Conservation (phyloP, 2,329 filamentous ascomycete species). For the Fusarium kyushuense region DNA sequence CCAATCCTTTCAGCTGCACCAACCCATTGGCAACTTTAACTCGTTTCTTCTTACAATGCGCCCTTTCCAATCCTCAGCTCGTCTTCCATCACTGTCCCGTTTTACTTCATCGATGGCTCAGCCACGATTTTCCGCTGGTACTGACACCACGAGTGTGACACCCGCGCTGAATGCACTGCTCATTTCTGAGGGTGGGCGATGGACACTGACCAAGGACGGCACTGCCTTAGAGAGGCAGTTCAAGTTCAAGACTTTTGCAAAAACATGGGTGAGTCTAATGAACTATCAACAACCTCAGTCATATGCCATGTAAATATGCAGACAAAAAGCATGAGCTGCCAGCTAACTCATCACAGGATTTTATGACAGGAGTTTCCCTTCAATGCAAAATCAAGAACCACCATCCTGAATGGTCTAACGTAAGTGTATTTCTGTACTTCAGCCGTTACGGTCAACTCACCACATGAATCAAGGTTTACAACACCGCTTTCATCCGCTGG, state of each 20-base stretch:
- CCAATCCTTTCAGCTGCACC: conserved; percentile 27
- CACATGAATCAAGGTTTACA: conserved; percentile 68
- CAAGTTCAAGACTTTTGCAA: conserved; percentile 73
- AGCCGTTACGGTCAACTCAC: conserved; percentile 12
- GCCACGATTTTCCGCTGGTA: conserved; percentile 60
- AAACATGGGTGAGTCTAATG: conserved; percentile 68
- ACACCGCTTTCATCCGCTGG: conserved; percentile 77
- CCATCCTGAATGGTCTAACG: conserved; percentile 83
- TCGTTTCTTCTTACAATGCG: conserved; percentile 28
- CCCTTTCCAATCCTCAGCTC: conserved; percentile 12
- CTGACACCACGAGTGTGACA: conserved; percentile 55
- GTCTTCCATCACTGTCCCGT: conserved; percentile 23
- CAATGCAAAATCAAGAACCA: conserved; percentile 77
- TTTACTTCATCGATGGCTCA: conserved; percentile 46
- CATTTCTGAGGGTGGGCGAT: conserved; percentile 56
- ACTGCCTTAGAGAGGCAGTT: conserved; percentile 70
- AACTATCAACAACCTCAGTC: background rate
- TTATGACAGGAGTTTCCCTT: conserved; percentile 78
- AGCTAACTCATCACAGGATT: conserved; percentile 64
- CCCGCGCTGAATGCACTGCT: conserved; percentile 57
- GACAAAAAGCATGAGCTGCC: background rate
- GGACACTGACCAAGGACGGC: conserved; percentile 64
- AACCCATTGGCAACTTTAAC: conserved; percentile 11
- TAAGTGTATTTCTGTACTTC: conserved; percentile 47
- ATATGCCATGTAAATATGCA: background rate